Evolutionary conservation across 345 rosid genomes (phyloP), one percentile per base, ranked within the genome.

Genomic region (Corchorus olitorius): DNA sequence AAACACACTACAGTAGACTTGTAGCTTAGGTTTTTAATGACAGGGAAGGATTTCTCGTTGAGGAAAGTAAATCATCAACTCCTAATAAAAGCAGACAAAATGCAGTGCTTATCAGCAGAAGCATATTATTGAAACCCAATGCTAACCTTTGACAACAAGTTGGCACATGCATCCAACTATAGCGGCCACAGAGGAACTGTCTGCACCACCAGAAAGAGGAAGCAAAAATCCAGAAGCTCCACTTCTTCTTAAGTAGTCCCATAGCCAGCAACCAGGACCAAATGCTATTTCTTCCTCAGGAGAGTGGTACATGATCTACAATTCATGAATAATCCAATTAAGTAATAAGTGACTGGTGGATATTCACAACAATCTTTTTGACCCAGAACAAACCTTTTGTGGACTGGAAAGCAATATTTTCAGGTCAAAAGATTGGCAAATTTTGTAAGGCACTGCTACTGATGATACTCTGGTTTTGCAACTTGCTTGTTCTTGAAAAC

Each of bases 161-260:
- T 96, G 98, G 82, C 99, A 94, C 99, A 96, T 96, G 89, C 95
- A 90, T 64, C 99, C 99, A 85, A 96, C 99, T 62, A 96, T 93
- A 66, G 99, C 98, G 79, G 98, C 99, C 43, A 94, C 99, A 46
- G 94, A 86, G 55, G 99, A 96, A 85, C 99, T 94, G 75, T 94
- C 97, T 72, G 97, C 98, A 15, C 95, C 97, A 45, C 99, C 99
- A 83, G 99, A 96, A 70, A 94, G 97, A 13, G 99, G 98, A 81
- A 96, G 97, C 88, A 96, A 84, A 86, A 93, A 96, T 34, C 99
- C 99, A 55, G 97, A 93, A 76, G 99, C 97, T 62, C 94, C 97
- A 78, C 97, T 96, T 91, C 98, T 88, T 87, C 99, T 87, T 83
- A 96, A 80, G 76, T 96, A 92, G 85, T 96, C 99, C 99, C 98